These are phyloP conservation scores for Garcia nutans DNA, from an alignment of 345 rosid genomes.

Conservation along the genomic window DNA sequence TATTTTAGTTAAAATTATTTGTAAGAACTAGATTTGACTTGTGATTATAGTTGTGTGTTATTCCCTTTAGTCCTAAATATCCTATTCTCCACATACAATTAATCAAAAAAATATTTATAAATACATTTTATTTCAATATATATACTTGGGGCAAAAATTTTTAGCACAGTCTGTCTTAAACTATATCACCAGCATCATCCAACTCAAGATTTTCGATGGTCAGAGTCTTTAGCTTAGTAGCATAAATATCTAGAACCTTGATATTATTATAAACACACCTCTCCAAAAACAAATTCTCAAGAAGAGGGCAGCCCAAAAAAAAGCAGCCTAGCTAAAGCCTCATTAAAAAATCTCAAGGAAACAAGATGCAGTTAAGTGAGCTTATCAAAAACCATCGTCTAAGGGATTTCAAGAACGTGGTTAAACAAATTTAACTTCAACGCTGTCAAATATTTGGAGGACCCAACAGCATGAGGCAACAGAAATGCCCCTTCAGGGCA, in stretches of 20 bases:
- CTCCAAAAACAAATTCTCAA: background rate
- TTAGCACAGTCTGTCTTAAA: background rate
- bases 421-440: background rate
- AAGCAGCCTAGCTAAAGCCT: background rate
- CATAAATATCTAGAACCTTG: background rate
- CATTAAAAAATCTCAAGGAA: background rate
- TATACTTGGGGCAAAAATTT: background rate
- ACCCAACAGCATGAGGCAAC: background rate
- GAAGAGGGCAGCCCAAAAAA: background rate
- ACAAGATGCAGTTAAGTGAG: slow-evolving; percentile 1
- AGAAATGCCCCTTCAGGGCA: background rate
- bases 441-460: background rate
- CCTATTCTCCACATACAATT: too few relatives aligned
- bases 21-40: too few relatives aligned
- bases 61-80: too few relatives aligned
- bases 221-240: background rate
- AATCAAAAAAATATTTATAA: too few relatives aligned
- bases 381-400: background rate
- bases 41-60: too few relatives aligned
- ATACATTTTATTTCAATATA: too few relatives aligned
- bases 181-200: slow-evolving; percentile 2
- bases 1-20: too few relatives aligned
- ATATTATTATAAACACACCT: background rate
- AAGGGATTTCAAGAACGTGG: background rate
- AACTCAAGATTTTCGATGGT: background rate